Evolutionary conservation across 306 rosid species (phyloP).

Genomic region (Cicer bijugum): DNA sequence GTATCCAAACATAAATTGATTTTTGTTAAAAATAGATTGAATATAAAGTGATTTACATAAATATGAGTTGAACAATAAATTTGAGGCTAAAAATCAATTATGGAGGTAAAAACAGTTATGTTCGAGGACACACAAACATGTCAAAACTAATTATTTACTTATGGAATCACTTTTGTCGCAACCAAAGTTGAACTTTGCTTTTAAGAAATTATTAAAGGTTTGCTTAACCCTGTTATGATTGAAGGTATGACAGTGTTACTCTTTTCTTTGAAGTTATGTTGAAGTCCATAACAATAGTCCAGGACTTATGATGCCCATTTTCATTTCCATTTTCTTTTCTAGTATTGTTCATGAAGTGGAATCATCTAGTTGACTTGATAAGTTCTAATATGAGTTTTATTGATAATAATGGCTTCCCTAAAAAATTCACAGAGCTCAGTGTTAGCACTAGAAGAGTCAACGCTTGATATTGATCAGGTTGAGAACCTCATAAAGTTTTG

Average conservation of each 20-base stretch:
- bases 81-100: neutral
- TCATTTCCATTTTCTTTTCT: neutral
- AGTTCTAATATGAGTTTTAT: constrained; percentile 29
- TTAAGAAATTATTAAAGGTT: neutral
- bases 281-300: constrained; percentile 1
- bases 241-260: neutral
- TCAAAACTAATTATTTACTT: constrained; percentile 1
- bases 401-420: constrained; percentile 40
- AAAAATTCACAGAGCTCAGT: constrained; percentile 66
- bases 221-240: neutral
- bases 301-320: constrained; percentile 13
- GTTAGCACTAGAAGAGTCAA: constrained; percentile 79
- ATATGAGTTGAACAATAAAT: neutral
- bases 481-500: constrained; percentile 93
- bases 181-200: neutral
- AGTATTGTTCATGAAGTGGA: constrained; percentile 31
- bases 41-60: too few species aligned
- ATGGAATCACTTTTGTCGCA: neutral
- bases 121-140: neutral
- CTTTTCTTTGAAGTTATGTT: neutral
- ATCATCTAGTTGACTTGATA: constrained; percentile 31
- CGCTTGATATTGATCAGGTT: constrained; percentile 77
- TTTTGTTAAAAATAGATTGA: too few species aligned
- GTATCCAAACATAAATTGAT: too few species aligned
- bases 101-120: neutral